These are phyloP conservation scores for Phaffomyces thermotolerans DNA, from an alignment of 805 yeast genomes.

Conservation along the genomic window DNA sequence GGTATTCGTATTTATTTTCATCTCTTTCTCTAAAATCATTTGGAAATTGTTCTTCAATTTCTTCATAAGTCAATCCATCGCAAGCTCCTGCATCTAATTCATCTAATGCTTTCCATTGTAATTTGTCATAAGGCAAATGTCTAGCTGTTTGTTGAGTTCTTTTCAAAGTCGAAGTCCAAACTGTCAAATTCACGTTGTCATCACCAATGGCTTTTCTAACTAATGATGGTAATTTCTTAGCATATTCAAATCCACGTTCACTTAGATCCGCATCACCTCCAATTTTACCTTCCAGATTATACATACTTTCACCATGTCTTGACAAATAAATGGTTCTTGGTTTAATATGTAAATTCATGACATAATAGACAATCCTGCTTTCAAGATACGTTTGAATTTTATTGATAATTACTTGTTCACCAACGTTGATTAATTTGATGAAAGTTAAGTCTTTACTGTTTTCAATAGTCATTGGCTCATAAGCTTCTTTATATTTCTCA, in stretches of 20 bases:
- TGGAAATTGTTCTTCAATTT: constrained; percentile 76
- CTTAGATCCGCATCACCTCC: constrained; percentile 92
- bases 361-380: constrained; percentile 87
- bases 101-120: constrained; percentile 95
- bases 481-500: constrained; percentile 60
- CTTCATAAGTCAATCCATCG: constrained; percentile 95
- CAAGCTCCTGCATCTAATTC: constrained; percentile 97
- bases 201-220: constrained; percentile 43
- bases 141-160: constrained; percentile 93
- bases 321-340: constrained; percentile 91
- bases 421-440: constrained; percentile 81
- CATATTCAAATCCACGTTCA: constrained; percentile 78
- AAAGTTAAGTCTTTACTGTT: constrained; percentile 56
- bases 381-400: constrained; percentile 83
- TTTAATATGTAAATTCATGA: constrained; percentile 90
- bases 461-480: constrained; percentile 63
- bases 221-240: constrained; percentile 70
- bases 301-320: constrained; percentile 92
- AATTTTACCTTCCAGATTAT: constrained; percentile 86
- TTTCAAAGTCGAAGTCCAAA: constrained; percentile 90
- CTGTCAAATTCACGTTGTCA: constrained; percentile 60
- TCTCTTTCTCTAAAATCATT: constrained; percentile 95
- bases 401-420: constrained; percentile 82
- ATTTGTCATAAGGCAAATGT: constrained; percentile 68
- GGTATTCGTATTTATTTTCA: constrained; percentile 89